Evolutionary conservation across 2,329 filamentous ascomycete genomes (phyloP), one percentile per base, ranked within the genome.

Genomic region (Cladosporium cucumerinum): DNA sequence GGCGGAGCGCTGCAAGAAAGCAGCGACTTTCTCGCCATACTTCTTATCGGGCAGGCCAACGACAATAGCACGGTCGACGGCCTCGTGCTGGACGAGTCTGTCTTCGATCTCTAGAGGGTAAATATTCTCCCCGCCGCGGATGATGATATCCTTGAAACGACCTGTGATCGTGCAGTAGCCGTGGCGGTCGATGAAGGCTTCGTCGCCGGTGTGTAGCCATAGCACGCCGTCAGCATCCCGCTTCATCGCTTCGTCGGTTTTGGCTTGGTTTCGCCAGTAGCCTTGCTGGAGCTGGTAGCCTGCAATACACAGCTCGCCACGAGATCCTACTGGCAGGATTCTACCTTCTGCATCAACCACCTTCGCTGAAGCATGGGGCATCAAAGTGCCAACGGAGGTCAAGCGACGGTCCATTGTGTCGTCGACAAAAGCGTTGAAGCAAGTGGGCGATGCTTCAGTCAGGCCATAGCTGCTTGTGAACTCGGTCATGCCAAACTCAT

Each of bases 371-470:
- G 78, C 78, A 72, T 94, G 90, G 3, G 91, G 91, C 80, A 94
- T 86, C 54, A 93, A 79, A 18, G 87, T 89, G 2, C 91, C 91
- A 0, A 93, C 91, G 0, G 90, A 93, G 1, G 85, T 86, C 28
- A 93, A 80, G 43, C 89, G 83, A 46, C 82, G 83, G 68, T 87
- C 81, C 58, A 92, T 84, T 0, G 86, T 84, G 75, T 93, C 91
- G 65, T 89, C 86, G 0, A 88, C 90, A 72, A 90, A 89, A 12
- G 91, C 89, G 70, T 92, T 93, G 81, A 93, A 93, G 77, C 89
- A 91, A 0, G 90, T 92, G 0, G 91, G 91, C 2, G 86, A 89
- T 0, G 91, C 89, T 78, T 94, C 91, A 0, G 91, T 94, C 52
- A 94, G 81, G 1, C 90, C 80, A 63, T 81, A 82, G 62, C 76